Conservation (phyloP, 306 rosid genomes). For the Cyamopsis tetragonoloba region DNA sequence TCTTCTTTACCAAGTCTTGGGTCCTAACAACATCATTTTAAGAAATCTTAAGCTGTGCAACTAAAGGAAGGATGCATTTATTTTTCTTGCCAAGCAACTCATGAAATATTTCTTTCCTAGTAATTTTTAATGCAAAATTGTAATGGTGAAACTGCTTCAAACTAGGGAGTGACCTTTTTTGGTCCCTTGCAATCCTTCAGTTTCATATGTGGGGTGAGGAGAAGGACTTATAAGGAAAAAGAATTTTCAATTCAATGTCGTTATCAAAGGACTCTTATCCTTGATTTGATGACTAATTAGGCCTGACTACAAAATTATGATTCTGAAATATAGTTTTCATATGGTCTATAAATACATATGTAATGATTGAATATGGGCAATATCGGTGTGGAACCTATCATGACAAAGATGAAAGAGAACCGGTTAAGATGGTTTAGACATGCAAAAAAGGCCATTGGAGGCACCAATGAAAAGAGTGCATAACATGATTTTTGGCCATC, state of each 20-base stretch:
- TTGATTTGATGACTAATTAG: not conserved
- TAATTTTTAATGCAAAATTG: not conserved
- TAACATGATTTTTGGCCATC: too few species aligned
- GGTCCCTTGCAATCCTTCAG: not conserved
- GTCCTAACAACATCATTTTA: not conserved
- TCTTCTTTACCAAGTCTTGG: too few species aligned
- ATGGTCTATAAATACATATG: too few species aligned
- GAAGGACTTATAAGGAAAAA: not conserved
- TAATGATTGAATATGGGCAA: too few species aligned
- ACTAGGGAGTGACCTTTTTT: not conserved
- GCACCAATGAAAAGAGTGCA: too few species aligned
- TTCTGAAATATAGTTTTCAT: not conserved
- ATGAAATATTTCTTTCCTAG: not conserved
- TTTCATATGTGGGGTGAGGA: not conserved
- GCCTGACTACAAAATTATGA: not conserved
- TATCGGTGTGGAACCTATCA: too few species aligned
- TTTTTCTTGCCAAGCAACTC: not conserved
- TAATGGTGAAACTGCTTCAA: slow-evolving; percentile 18
- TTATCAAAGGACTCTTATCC: not conserved
- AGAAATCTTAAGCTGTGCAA: not conserved
- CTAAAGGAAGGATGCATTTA: not conserved
- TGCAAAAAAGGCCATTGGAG: too few species aligned
- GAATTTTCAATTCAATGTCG: not conserved
- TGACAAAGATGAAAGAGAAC: too few species aligned
- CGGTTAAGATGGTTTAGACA: too few species aligned